Base-by-base conservation (phyloP, 495 filamentous ascomycete species). In the Geoglossum glabrum region DNA sequence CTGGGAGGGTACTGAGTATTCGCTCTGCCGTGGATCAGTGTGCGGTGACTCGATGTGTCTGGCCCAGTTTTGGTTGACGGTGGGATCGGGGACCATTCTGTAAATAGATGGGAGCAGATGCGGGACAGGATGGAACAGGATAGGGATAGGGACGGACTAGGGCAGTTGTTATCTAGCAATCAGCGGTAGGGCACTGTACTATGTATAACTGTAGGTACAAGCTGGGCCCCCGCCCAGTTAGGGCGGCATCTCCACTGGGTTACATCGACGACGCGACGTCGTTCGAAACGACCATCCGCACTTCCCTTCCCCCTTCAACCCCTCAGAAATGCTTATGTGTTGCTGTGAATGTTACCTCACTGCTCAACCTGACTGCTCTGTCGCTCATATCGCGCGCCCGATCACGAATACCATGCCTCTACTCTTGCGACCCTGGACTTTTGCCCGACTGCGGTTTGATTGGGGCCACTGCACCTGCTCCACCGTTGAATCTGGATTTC, bases 261-360 rank as follows among this genome's bases (percentile, higher is more conserved):
- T 52, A 52, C 49, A 52, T 52, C 49, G 1, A 52, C 49, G 49
- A 52, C 49, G 49, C 49, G 49, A 31, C 49, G 23, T 52, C 49
- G 25, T 52, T 27, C 49, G 25, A 52, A 52, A 52, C 49, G 23
- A 31, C 23, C 23, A 30, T 5, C 49, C 49, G 49, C 19, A 15
- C 49, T 52, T 52, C 49, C 40, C 40, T 52, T 27, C 25, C 49
- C 49, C 49, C 23, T 52, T 27, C 49, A 47, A 1, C 49, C 49
- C 49, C 21, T 31, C 49, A 52, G 11, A 30, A 27, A 19, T 21
- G 40, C 31, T 40, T 45, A 45, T 45, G 40, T 45, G 40, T n/a
- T 21, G 40, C 23, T 52, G 49, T 52, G 49, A 30, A 52, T 52
- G 49, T 28, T 52, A 52, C 49, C 49, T 52, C 49, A 13, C 49